Base-by-base conservation (phyloP, 257 asterid genomes). In the Jasminum sambac region DNA sequence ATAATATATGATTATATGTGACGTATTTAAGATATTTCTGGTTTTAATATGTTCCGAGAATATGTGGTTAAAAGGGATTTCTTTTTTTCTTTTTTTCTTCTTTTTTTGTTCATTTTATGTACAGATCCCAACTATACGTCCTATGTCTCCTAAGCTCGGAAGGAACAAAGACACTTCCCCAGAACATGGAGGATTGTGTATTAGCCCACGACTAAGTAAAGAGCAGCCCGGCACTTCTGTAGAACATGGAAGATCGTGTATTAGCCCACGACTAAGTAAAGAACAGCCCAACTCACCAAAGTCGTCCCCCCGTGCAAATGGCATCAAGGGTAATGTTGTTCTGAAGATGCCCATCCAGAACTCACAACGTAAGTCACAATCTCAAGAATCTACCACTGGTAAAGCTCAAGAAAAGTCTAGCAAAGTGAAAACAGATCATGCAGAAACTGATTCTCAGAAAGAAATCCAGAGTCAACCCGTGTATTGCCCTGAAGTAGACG, bases 61-160 rank as follows among this genome's bases (percentile, higher is more conserved):
- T 30, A 30, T 30, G 36, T 30, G 36, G 36, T 30, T 30, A 30
- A 30, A 30, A 30, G 4, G 36, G n/a, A n/a, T n/a, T n/a, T n/a
- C n/a, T n/a, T n/a, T 30, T 30, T 1, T 30, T 30, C 2, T n/a
- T n/a, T n/a, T n/a, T n/a, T n/a, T n/a, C n/a, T n/a, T 30, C 4
- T 30, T 30, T n/a, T 50, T 17, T 13, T 25, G 37, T 73, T 14
- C 11, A 63, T 66, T 0, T 8, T 75, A 71, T 16, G n/a, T 41
- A 26, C 23, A 89, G 96, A 89, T 88, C 73, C 96, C 98, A 24
- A 86, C 85, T 1, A 92, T 96, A 0, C 92, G 98, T 4, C 76
- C 96, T 8, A 76, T 59, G 71, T 92, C 98, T 71, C 98, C 98
- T 13, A 92, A 92, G 85, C 87, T 92, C 1, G 96, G 98, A 40